Base-by-base conservation (phyloP, 495 filamentous ascomycete genomes). In the Penicillium pulvis region DNA sequence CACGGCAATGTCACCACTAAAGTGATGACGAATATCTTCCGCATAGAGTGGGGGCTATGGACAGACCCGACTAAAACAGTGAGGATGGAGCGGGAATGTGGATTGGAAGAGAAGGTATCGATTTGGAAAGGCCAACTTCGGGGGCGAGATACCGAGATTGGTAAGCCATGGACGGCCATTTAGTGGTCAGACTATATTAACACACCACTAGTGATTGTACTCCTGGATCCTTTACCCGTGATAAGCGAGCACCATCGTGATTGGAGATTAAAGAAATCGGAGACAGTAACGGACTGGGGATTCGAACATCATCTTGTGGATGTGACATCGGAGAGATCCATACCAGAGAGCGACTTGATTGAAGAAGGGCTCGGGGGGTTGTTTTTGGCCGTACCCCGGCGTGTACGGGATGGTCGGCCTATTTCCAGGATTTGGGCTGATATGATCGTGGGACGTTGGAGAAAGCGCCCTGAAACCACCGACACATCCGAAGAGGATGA, bases 161-260 rank as follows among this genome's bases (percentile, higher is more conserved):
- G 60, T 63, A 14, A 53, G 56, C 9, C 26, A 1, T 52, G n/a
- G 17, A 28, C 8, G 7, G 14, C 1, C 39, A 17, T 17, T 39
- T 4, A 4, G 9, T 19, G 4, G 5, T 43, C 8, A 17, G 3
- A 16, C 5, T 6, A 24, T 52, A 45, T 30, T 52, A 20, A 61
- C 20, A 9, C 6, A 9, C 9, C 10, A 30, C 17, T 14, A 63
- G 60, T 63, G 10, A 51, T 63, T 23, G 41, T 56, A 6, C 51
- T 63, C 51, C 24, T 56, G 33, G 60, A 63, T 41, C 60, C 60
- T 31, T 43, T 63, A 20, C 60, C 60, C 5, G 10, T 39, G 17
- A 46, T 63, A 41, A 33, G 14, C 12, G 60, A 63, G 17, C 11
- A 12, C 4, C 31, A 53, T 16, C 24, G 14, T 36, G 3, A 35